Evolutionary conservation across 352 stramenopile genomes (phyloP), one percentile per base, ranked within the genome.

Genomic region (Phytophthora sansomeana): DNA sequence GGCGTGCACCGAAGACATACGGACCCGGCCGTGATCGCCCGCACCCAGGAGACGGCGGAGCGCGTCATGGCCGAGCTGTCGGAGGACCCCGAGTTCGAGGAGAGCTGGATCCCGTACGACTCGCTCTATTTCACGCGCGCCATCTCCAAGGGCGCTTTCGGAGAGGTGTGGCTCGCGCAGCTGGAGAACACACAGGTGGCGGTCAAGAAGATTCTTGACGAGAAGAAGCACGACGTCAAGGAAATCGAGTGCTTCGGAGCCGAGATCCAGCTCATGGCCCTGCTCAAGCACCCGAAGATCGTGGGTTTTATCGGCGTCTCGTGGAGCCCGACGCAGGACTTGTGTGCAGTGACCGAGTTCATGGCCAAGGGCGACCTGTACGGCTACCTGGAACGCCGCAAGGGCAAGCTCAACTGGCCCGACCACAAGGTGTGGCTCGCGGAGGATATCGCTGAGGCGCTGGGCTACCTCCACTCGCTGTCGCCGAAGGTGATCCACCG

Each of bases 401-500:
- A 67, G 38, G 36, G 41, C 5, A 70, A 67, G 30, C 49, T 75
- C n/a, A 72, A 72, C 49, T 78, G 72, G 74, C 69, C 52, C 19
- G 66, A 66, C 43, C 62, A 80, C 43, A 73, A 74, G 39, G 14
- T 79, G 24, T 73, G 52, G 41, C 72, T 85, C 42, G 74, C 79
- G 4, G 57, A 78, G 35, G 85, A 95, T 66, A 81, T 93, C 26
- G 83, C 83, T 42, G 80, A 93, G 52, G 86, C 85, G 7, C 67
- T 95, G 17, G 74, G 80, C 44, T 96, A 91, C 65, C 85, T 96
- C 57, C 89, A 96, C 78, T 91, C 85, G 51, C 69, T 92, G 19
- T 86, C 78, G 42, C 85, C 85, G 28, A 91, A 89, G 69, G 75
- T 96, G 63, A 93, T 96, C 69, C 86, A 94, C 63, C 83, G 85